Evolutionary conservation across 139 green algal species (phyloP), one percentile per base, ranked within the genome.

Genomic region (Yamagishiella unicocca): DNA sequence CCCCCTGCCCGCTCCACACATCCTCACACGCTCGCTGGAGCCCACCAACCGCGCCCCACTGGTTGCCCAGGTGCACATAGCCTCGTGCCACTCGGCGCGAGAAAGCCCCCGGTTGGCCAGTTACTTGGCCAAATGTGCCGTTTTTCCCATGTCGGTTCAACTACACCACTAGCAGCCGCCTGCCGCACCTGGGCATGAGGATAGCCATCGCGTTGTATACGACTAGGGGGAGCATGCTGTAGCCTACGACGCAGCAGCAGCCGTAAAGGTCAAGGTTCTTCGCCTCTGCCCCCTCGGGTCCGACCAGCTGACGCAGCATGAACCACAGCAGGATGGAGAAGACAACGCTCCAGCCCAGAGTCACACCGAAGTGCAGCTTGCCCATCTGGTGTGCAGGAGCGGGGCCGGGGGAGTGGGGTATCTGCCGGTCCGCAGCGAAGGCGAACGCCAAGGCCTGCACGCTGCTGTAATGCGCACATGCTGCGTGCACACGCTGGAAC

Each of bases 291-390:
- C 91, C 31, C 78, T 89, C 87, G 0, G 72, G 2, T 1, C 90
- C 58, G 85, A 81, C 85, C 24, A 96, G 88, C 79, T 95, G 92
- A 74, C 93, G 92, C 50, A 93, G 79, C 29, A 96, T 42, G 58
- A 93, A 94, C 93, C 95, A 99, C 19, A 99, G 58, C 42, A 96
- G 84, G 4, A 92, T 82, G 24, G 92, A 95, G 54, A 93, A 95
- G n/a, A 98, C 91, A 8, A 97, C 94, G 43, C 90, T 96, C 97
- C 97, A 99, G 27, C 97, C 97, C 42, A 99, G 89, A 72, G 99
- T 97, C 71, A 99, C 93, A 21, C 97, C 97, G 92, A 99, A 98
- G 88, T 99, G 96, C 29, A 99, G 90, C 87, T 98, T 98, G 61
- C 94, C 96, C 66, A 94, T 93, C 95, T 98, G 92, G 24, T n/a